Conservation (phyloP, 495 filamentous ascomycete genomes). For the Wilcoxina mikolae region DNA sequence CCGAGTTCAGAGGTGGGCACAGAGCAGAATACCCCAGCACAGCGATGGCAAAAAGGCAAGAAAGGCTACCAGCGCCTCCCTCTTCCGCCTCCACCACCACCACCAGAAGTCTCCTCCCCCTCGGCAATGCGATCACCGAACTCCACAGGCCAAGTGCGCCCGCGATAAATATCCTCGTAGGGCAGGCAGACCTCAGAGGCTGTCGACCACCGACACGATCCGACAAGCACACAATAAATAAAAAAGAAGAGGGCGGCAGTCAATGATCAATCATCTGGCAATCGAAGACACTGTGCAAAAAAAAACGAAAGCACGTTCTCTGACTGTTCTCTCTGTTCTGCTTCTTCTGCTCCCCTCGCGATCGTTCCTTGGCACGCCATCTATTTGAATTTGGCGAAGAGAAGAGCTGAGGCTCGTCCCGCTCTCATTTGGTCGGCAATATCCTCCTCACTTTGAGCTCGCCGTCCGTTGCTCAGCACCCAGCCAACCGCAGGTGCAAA, state of each 20-base stretch:
- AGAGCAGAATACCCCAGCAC: neutral
- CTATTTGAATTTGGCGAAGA: neutral
- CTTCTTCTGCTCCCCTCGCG: neutral
- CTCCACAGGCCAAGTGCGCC: neutral
- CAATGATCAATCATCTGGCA: no score
- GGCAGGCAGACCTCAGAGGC: neutral
- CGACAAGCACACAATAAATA: neutral
- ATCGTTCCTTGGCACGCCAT: neutral
- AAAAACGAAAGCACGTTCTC: neutral
- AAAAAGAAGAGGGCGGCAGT: neutral
- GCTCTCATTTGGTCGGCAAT: neutral
- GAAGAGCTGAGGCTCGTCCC: neutral
- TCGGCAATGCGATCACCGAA: constrained; percentile 1
- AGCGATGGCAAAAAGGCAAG: neutral
- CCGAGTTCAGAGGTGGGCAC: neutral
- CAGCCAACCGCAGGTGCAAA: neutral
- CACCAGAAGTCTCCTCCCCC: neutral
- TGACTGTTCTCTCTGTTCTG: neutral
- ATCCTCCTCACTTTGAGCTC: neutral
- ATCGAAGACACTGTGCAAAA: no score
- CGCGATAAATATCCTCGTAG: neutral
- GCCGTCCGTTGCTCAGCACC: neutral
- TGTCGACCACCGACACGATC: neutral
- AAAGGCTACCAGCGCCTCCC: neutral
- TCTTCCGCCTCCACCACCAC: neutral